phyloP scores from a whole-genome alignment of 768 basidiomycete species.

The Termitomyces sp. region DNA sequence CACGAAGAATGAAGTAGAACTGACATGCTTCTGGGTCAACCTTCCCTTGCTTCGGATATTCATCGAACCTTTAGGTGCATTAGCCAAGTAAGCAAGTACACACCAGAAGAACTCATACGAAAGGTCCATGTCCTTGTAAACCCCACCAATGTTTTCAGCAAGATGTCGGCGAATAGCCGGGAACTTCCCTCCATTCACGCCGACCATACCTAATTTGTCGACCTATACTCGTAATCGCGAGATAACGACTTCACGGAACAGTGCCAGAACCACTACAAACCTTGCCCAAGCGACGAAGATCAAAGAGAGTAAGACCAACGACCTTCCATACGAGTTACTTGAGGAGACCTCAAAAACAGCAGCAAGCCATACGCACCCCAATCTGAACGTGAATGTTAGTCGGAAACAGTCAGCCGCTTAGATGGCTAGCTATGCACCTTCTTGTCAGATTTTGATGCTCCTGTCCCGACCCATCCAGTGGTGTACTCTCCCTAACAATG shows the following conservation, averaged over 20 bases:
- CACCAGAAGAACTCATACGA: slow-evolving; percentile 40
- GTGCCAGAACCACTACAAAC: slow-evolving; percentile 20
- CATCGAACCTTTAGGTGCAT: slow-evolving; percentile 53
- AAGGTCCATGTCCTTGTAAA: slow-evolving; percentile 85
- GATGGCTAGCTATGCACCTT: slow-evolving; percentile 45
- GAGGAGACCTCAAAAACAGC: background rate
- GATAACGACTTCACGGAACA: background rate
- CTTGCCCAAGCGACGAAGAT: slow-evolving; percentile 81
- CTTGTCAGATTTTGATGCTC: slow-evolving; percentile 94
- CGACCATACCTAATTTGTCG: slow-evolving; percentile 78
- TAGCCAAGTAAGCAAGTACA: background rate
- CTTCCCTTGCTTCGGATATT: slow-evolving; percentile 66
- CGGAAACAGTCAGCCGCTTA: background rate
- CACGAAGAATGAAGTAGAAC: slow-evolving; percentile 19
- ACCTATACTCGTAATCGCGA: slow-evolving; percentile 34
- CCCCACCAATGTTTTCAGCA: slow-evolving; percentile 72
- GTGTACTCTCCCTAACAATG: slow-evolving; percentile 74
- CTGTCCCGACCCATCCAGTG: slow-evolving; percentile 88
- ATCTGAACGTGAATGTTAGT: slow-evolving; percentile 39
- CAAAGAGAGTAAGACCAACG: slow-evolving; percentile 85
- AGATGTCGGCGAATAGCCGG: slow-evolving; percentile 81
- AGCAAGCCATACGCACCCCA: slow-evolving; percentile 42
- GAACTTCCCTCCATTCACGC: slow-evolving; percentile 84
- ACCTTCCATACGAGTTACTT: slow-evolving; percentile 43
- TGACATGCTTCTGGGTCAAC: slow-evolving; percentile 79